phyloP scores from a whole-genome alignment of 83 land plant species.

The Picea abies region DNA sequence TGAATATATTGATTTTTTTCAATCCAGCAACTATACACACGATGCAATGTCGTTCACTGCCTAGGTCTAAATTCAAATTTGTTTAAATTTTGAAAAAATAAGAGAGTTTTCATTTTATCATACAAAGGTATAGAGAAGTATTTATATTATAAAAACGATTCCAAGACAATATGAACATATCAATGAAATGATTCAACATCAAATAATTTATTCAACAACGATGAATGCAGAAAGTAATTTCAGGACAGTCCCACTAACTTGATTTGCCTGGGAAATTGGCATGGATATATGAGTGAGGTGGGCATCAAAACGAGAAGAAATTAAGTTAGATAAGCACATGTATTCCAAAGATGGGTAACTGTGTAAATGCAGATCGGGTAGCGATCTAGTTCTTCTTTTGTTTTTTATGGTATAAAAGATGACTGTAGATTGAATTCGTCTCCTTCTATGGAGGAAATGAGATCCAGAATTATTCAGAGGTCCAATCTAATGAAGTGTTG shows the following conservation, averaged over 20 bases:
- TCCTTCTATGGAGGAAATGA: not conserved
- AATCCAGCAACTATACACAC: not conserved
- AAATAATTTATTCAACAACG: no score
- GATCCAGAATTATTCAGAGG: not conserved
- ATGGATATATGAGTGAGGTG: not conserved
- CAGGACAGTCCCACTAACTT: not conserved
- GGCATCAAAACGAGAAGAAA: not conserved
- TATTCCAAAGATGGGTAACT: not conserved
- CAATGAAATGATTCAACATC: no score
- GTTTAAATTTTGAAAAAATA: no score
- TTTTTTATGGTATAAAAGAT: not conserved
- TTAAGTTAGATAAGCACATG: not conserved
- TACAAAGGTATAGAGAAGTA: no score
- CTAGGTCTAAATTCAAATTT: no score
- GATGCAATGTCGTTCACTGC: no score
- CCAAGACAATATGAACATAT: no score
- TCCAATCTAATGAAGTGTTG: not conserved
- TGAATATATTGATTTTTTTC: not conserved
- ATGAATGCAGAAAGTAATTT: no score
- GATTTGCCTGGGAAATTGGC: no score
- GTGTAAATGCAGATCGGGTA: not conserved
- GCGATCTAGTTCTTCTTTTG: not conserved
- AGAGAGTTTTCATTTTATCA: no score
- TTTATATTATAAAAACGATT: no score
- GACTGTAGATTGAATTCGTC: not conserved